Conservation (phyloP, 768 basidiomycete species). For the Lactarius psammicola region DNA sequence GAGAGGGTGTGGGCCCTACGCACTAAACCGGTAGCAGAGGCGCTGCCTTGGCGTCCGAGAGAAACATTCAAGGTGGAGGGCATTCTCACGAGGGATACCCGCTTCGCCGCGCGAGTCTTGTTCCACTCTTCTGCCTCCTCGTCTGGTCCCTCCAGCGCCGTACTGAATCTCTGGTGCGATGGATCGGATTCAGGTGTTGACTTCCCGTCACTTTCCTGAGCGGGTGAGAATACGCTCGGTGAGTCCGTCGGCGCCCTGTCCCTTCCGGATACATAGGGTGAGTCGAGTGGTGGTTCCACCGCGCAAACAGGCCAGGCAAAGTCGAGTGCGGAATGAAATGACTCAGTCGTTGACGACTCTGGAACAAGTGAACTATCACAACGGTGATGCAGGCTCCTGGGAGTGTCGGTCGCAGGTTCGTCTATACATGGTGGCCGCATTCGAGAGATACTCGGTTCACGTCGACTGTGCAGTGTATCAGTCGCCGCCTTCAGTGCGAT, state of each 20-base stretch:
- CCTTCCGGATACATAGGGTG: neutral
- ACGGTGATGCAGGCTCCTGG: constrained; percentile 22
- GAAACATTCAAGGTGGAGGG: constrained; percentile 52
- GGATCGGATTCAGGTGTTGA: constrained; percentile 13
- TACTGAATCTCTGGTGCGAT: constrained; percentile 48
- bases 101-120: constrained; percentile 78
- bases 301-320: constrained; percentile 37
- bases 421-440: constrained; percentile 21
- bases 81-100: constrained; percentile 76
- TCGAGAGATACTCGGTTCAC: constrained; percentile 32
- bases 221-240: constrained; percentile 1
- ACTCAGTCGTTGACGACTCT: constrained; percentile 50
- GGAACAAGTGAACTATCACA: constrained; percentile 31
- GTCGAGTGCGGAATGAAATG: constrained; percentile 69
- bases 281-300: constrained; percentile 18
- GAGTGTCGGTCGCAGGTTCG: constrained; percentile 26
- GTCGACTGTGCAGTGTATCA: constrained; percentile 54
- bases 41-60: constrained; percentile 28
- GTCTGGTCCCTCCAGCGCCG: constrained; percentile 46
- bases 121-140: constrained; percentile 90
- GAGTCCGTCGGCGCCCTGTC: constrained; percentile 3
- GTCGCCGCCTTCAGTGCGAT: constrained; percentile 75
- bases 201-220: constrained; percentile 2
- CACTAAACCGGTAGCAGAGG: constrained; percentile 9
- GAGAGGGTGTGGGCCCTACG: constrained; percentile 8